Evolutionary conservation across 2,329 filamentous ascomycete species (phyloP).

Genomic region (Penicillium sp.): DNA sequence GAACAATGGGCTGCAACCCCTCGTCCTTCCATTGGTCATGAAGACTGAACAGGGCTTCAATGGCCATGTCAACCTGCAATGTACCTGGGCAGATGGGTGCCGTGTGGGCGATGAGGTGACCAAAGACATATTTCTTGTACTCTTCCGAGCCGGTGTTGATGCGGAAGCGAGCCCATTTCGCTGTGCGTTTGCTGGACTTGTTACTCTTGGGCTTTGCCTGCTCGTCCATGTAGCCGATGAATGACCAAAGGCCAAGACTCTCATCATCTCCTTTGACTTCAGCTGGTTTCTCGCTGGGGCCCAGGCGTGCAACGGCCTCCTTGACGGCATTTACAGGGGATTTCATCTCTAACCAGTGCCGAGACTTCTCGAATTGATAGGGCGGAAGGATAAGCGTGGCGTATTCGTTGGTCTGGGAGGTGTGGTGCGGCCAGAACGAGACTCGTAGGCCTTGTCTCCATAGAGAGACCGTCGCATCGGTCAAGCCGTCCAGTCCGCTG

Average conservation of each 20-base stretch:
- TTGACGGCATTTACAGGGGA: not conserved
- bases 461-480: conserved; percentile 32
- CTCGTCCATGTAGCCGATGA: conserved; percentile 8
- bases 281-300: not conserved
- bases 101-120: conserved; percentile 45
- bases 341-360: conserved; percentile 43
- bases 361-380: conserved; percentile 47
- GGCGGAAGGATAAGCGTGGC: conserved; percentile 38
- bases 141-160: conserved; percentile 42
- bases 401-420: conserved; percentile 29
- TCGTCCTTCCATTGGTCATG: conserved; percentile 21
- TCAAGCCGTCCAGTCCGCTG: conserved; percentile 17
- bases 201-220: not conserved
- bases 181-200: not conserved
- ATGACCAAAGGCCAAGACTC: conserved; percentile 3
- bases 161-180: conserved; percentile 39
- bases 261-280: not conserved
- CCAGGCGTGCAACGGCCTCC: not conserved
- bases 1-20: conserved; percentile 30
- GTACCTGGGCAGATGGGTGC: conserved; percentile 45
- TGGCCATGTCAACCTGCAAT: conserved; percentile 39
- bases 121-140: conserved; percentile 38
- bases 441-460: conserved; percentile 45
- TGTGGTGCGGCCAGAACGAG: conserved; percentile 44
- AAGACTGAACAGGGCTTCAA: conserved; percentile 37